A percentile compares a stretch with the other conserved stretches of the same genome.
Evolutionary conservation across 768 basidiomycete species (phyloP).

Genomic region (Auricularia sp.): DNA sequence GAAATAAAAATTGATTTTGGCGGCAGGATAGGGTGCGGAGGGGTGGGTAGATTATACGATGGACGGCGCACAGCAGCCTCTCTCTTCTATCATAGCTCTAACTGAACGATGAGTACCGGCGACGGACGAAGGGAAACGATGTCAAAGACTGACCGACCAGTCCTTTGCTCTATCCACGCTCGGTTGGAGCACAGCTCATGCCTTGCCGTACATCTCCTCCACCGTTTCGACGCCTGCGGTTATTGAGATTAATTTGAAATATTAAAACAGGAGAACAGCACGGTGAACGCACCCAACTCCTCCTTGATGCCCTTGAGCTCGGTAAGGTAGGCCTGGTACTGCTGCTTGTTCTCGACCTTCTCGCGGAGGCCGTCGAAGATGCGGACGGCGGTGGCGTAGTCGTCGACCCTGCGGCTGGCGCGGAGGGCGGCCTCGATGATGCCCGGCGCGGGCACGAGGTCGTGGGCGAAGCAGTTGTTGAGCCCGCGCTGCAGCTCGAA

Average conservation of each 20-base stretch:
- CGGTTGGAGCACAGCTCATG: neutral
- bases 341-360: constrained; percentile 95
- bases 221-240: constrained; percentile 3
- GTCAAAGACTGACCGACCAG: no score
- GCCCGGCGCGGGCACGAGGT: constrained; percentile 76
- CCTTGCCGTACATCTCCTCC: constrained; percentile 5
- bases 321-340: constrained; percentile 87
- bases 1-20: no score
- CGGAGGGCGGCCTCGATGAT: constrained; percentile 83
- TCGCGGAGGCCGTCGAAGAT: constrained; percentile 93
- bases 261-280: neutral
- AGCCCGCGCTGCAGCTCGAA: constrained; percentile 98
- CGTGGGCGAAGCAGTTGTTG: constrained; percentile 99
- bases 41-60: no score
- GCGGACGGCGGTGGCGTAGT: constrained; percentile 93
- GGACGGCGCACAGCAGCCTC: no score
- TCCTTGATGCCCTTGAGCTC: constrained; percentile 82
- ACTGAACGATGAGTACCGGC: no score
- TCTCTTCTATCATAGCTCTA: no score
- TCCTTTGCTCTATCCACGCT: no score
- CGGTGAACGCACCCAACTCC: constrained; percentile 64
- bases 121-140: no score
- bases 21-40: no score
- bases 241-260: neutral
- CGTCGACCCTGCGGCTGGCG: constrained; percentile 85